phyloP scores from a whole-genome alignment of 2,329 filamentous ascomycete genomes.

The Cryphonectria japonica region DNA sequence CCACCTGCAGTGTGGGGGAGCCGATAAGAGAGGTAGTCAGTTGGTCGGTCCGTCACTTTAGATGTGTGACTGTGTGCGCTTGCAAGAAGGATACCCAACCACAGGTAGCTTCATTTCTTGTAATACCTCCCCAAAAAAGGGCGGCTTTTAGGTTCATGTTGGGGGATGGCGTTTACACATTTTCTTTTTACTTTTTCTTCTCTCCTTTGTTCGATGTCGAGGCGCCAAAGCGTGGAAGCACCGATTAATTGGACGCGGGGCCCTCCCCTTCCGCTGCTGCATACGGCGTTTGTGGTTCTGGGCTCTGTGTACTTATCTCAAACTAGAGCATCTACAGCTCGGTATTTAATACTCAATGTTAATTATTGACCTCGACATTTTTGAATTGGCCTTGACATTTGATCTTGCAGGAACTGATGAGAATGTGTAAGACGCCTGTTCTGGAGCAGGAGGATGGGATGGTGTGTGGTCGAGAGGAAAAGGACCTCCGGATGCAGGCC shows the following conservation, averaged over 20 bases:
- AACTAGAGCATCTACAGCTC: neutral
- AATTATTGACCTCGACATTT: neutral
- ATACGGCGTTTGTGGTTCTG: neutral
- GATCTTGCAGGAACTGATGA: neutral
- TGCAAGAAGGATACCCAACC: neutral
- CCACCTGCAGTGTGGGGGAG: neutral
- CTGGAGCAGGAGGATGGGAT: no score
- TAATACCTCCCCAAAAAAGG: neutral
- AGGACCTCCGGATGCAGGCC: no score
- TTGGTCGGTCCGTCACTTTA: no score
- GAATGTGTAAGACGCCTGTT: no score
- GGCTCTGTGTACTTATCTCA: neutral
- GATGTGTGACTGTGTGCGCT: neutral
- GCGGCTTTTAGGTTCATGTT: neutral
- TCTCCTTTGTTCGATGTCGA: neutral
- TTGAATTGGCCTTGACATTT: neutral
- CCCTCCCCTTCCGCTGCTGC: neutral
- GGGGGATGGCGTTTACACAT: neutral
- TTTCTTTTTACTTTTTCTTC: neutral
- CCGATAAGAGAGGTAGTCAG: neutral
- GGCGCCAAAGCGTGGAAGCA: neutral
- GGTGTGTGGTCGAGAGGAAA: no score
- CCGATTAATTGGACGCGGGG: neutral
- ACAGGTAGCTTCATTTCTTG: neutral
- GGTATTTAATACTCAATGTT: conserved; percentile 2